A percentile compares a stretch with the other conserved stretches of the same genome.
Conservation (phyloP, 2,329 filamentous ascomycete species). For the Orbilia blumenaviensis region DNA sequence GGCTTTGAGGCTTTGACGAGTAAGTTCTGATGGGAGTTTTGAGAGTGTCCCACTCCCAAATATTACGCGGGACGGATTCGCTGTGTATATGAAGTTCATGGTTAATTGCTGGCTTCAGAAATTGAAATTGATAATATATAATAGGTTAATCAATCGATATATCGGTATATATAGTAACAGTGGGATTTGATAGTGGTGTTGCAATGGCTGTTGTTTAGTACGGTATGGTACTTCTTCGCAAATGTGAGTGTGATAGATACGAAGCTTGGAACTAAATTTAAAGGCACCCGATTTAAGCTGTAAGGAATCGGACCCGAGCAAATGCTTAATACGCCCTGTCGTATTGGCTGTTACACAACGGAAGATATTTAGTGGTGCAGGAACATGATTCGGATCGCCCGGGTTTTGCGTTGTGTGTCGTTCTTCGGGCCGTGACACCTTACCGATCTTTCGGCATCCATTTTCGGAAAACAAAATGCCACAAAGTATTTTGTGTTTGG, state of each 20-base stretch:
- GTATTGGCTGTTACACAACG: neutral
- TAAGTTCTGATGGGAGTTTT: slow-evolving; percentile 63
- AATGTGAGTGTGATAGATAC: too few relatives aligned
- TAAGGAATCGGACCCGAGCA: neutral
- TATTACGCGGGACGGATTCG: slow-evolving; percentile 67
- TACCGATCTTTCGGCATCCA: slow-evolving; percentile 31
- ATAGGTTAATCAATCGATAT: neutral
- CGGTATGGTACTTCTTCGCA: too few relatives aligned
- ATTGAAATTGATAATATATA: neutral
- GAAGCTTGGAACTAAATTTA: neutral
- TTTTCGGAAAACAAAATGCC: slow-evolving; percentile 38
- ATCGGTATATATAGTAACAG: neutral
- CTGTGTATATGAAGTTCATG: slow-evolving; percentile 66
- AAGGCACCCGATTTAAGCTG: too few relatives aligned
- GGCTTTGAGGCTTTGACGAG: slow-evolving; percentile 64
- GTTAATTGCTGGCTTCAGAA: neutral
- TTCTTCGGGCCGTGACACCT: slow-evolving; percentile 36
- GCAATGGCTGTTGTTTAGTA: too few relatives aligned
- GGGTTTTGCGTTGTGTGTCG: slow-evolving; percentile 36
- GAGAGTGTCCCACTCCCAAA: slow-evolving; percentile 68
- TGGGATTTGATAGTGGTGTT: too few relatives aligned
- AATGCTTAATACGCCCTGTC: neutral
- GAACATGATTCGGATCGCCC: neutral
- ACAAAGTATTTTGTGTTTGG: slow-evolving; percentile 25
- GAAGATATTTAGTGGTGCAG: neutral